phyloP scores from a whole-genome alignment of 2,329 filamentous ascomycete genomes.

The Anisogramma anomala region DNA sequence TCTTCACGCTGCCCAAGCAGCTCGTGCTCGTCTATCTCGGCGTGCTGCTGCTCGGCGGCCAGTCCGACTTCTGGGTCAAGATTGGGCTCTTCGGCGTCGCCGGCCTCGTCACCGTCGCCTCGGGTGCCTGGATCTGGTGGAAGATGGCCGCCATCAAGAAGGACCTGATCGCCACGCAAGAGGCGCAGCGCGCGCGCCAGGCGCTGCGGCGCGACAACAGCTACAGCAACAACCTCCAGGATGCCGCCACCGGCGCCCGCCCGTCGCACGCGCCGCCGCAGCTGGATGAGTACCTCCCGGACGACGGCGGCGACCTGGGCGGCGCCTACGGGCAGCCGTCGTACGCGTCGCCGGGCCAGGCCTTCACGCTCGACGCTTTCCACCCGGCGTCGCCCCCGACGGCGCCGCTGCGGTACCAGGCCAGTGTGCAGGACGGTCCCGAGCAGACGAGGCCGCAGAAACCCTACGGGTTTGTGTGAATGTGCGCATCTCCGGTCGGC shows the following conservation, averaged over 20 bases:
- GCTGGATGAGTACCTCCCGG: neutral
- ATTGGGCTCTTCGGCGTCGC: constrained; percentile 25
- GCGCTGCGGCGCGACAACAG: constrained; percentile 11
- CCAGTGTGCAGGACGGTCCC: neutral
- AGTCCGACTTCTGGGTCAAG: constrained; percentile 21
- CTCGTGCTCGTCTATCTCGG: constrained; percentile 31
- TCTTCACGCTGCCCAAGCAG: constrained; percentile 31
- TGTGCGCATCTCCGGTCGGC: neutral
- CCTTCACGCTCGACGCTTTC: neutral
- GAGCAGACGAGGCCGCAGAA: neutral
- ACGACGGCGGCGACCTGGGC: constrained; percentile 9
- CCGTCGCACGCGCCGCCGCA: neutral
- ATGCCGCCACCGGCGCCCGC: too few species aligned
- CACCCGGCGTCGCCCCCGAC: neutral
- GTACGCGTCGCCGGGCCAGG: constrained; percentile 1
- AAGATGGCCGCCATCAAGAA: constrained; percentile 27
- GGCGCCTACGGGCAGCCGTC: constrained; percentile 6
- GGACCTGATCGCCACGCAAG: constrained; percentile 25
- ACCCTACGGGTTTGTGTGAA: neutral
- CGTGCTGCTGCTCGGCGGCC: constrained; percentile 23
- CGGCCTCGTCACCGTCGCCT: constrained; percentile 24
- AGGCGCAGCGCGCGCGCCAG: constrained; percentile 12
- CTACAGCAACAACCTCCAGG: constrained; percentile 3
- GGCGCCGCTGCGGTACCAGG: neutral
- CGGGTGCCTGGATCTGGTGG: constrained; percentile 26